Percentiles rank a stretch among this genome's conserved stretches.
Conservation (phyloP, 129 eudicot genomes). For the Chrysanthemum seticuspe region DNA sequence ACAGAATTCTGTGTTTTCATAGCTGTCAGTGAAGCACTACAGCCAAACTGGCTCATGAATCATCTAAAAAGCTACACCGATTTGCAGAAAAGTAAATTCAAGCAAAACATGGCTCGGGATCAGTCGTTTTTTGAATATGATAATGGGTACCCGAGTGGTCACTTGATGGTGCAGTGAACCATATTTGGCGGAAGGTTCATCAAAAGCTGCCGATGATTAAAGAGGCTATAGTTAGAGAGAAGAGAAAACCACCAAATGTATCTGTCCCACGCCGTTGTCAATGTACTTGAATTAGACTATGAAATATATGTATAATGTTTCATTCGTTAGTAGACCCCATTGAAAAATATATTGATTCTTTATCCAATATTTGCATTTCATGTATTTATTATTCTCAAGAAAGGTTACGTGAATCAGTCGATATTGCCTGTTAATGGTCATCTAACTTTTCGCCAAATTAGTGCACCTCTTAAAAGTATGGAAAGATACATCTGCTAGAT, state of each 20-base stretch:
- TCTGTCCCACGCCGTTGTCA: constrained; percentile 86
- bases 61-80: constrained; percentile 60
- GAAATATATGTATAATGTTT: background rate
- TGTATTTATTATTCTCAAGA: too few relatives aligned
- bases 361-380: too few relatives aligned
- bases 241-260: constrained; percentile 73
- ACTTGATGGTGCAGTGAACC: constrained; percentile 79
- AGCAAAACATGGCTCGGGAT: constrained; percentile 72
- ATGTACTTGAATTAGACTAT: constrained; percentile 52
- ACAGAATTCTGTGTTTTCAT: constrained; percentile 71
- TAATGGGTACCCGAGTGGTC: constrained; percentile 80
- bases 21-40: constrained; percentile 69
- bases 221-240: constrained; percentile 69
- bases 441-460: too few relatives aligned
- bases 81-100: constrained; percentile 48
- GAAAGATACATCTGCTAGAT: too few relatives aligned
- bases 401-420: too few relatives aligned
- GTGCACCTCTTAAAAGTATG: too few relatives aligned
- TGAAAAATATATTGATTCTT: background rate
- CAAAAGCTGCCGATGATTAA: constrained; percentile 76
- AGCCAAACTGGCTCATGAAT: constrained; percentile 66
- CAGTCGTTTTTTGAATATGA: constrained; percentile 70
- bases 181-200: constrained; percentile 84
- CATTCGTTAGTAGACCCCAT: background rate
- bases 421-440: too few relatives aligned